Base-by-base conservation (phyloP, 805 yeast species). In the Yamadazyma akitaensis region DNA sequence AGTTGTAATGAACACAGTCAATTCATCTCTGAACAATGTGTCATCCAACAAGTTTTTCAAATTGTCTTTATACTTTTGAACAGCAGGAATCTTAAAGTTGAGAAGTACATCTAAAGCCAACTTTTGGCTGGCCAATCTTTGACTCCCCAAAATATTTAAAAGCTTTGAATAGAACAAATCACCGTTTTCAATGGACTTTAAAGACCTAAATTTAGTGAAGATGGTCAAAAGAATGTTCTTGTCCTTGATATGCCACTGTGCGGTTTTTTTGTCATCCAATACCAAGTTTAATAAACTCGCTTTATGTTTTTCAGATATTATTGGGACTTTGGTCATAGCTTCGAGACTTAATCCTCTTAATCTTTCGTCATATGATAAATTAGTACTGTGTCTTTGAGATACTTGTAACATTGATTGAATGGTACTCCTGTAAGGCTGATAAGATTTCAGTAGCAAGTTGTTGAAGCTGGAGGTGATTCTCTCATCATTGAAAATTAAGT, bases 1-100 rank as follows among this genome's bases (percentile, higher is more conserved):
- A 33, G 72, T 73, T 16, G 77, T 73, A 16, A 88, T 66, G 34
- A 94, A 75, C 14, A 75, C 77, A 17, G 86, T 72, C 26, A 91
- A 68, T 64, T 91, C 97, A 64, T 94, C 99, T 48, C 89, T 80
- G 69, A 89, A 91, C 14, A 84, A 69, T 2, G 87, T 79, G 50
- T 89, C 96, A 61, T 92, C 97, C 14, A 92, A 68, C 48, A 94
- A 64, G 51, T 85, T 90, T 40, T 68, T 76, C 55, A 94, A 68
- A 54, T 84, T 84, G 50, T 85, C 96, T 47, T 76, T 73, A 59
- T 89, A 92, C 59, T 84, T 85, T 44, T 75, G 76, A 30, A 88
- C 65, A 2, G 70, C 71, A 1, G 77, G 74, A 40, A 76, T 72
- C 53, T 82, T 81, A 72, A 78, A 85, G 34, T 85, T 80, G 32